Percentiles rank a stretch among this genome's conserved stretches.
Conservation (phyloP, 768 basidiomycete genomes). For the Phaeotremella skinneri region DNA sequence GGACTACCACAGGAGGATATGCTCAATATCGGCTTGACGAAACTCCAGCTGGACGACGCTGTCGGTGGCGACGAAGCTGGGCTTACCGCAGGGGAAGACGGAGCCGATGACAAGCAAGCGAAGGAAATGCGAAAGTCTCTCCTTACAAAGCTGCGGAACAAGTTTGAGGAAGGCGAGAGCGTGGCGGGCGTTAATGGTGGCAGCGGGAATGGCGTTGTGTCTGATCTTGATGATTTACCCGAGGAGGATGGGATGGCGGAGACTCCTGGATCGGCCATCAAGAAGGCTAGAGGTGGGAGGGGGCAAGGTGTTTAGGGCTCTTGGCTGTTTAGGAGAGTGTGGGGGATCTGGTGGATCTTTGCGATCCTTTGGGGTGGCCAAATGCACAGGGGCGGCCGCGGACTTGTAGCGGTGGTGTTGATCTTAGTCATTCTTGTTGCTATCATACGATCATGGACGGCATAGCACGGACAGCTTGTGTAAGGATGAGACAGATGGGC, state of each 20-base stretch:
- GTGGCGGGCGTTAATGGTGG: background rate
- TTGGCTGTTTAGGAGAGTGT: background rate
- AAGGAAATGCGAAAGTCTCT: slow-evolving; percentile 81
- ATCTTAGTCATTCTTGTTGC: too few species aligned
- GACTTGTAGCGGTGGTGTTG: too few species aligned
- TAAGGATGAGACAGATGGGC: too few species aligned
- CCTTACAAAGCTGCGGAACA: slow-evolving; percentile 77
- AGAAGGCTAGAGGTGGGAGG: slow-evolving; percentile 34
- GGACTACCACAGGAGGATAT: slow-evolving; percentile 73
- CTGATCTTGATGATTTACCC: background rate
- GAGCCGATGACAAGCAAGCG: slow-evolving; percentile 61
- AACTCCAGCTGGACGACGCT: slow-evolving; percentile 86
- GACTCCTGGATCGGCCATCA: slow-evolving; percentile 15
- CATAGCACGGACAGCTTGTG: too few species aligned
- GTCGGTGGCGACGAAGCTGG: slow-evolving; percentile 71
- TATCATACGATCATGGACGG: too few species aligned
- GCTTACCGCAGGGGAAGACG: slow-evolving; percentile 57
- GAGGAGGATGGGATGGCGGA: slow-evolving; percentile 1
- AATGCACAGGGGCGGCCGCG: too few species aligned
- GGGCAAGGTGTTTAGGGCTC: slow-evolving; percentile 7
- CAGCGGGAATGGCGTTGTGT: background rate
- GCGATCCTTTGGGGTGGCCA: too few species aligned
- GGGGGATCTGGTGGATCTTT: too few species aligned
- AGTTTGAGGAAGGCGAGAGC: slow-evolving; percentile 62
- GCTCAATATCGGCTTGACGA: slow-evolving; percentile 80